These are phyloP conservation scores for Sclerotiophoma versabilis DNA, from an alignment of 2,329 filamentous ascomycete genomes.

Conservation along the genomic window DNA sequence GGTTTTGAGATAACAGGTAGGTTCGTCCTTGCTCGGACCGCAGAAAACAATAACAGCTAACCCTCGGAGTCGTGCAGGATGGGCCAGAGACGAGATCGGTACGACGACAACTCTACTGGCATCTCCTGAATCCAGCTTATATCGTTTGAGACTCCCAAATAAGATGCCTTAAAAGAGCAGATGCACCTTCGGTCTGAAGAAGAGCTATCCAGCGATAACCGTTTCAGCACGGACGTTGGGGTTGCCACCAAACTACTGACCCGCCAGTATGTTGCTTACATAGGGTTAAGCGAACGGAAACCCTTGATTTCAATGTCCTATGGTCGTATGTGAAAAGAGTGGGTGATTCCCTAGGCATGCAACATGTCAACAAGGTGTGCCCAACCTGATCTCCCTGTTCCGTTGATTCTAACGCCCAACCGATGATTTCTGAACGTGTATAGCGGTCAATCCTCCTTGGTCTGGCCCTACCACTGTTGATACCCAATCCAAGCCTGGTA, in stretches of 20 bases:
- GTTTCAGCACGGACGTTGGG: neutral
- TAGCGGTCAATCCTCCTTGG: neutral
- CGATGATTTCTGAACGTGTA: too few relatives aligned
- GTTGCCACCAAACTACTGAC: too few relatives aligned
- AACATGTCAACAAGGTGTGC: neutral
- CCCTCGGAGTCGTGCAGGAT: neutral
- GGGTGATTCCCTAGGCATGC: neutral
- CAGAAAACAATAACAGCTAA: slow-evolving; percentile 1
- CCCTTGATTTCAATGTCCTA: too few relatives aligned
- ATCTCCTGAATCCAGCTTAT: neutral
- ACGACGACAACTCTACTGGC: neutral
- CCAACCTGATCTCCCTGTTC: neutral
- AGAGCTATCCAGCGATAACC: neutral
- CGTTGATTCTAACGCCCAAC: neutral
- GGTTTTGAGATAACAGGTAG: neutral
- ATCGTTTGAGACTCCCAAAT: neutral
- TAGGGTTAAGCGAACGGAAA: too few relatives aligned
- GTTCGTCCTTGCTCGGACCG: neutral
- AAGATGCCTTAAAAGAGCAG: neutral
- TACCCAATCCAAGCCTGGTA: neutral
- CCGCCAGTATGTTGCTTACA: too few relatives aligned
- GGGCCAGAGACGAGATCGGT: neutral
- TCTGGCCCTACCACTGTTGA: neutral
- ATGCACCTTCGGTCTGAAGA: neutral
- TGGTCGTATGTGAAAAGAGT: too few relatives aligned